Evolutionary conservation across 2,329 filamentous ascomycete species (phyloP).

Genomic region (Tympanopsis confertula): DNA sequence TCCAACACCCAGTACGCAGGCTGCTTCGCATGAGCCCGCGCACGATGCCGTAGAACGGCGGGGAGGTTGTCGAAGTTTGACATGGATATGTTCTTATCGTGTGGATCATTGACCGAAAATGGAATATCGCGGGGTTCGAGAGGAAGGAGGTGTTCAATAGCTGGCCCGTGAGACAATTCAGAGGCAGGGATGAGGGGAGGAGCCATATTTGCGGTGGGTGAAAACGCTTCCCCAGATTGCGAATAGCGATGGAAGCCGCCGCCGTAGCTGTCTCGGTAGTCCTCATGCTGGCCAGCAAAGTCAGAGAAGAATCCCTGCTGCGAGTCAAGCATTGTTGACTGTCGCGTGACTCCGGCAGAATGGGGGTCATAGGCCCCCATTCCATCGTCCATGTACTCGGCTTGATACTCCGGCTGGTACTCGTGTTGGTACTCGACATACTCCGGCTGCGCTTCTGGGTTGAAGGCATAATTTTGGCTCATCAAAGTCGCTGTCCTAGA

Average conservation of each 20-base stretch:
- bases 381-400: no score
- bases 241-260: conserved; percentile 55
- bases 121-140: conserved; percentile 89
- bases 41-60: conserved; percentile 77
- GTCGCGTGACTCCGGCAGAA: not conserved
- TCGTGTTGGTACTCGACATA: not conserved
- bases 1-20: conserved; percentile 96
- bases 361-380: not conserved
- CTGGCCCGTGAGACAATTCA: conserved; percentile 66
- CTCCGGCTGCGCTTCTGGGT: not conserved
- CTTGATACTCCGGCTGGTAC: not conserved
- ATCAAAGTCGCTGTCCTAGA: not conserved
- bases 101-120: conserved; percentile 87
- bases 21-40: conserved; percentile 71
- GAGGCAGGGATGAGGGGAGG: conserved; percentile 79
- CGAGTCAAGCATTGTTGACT: not conserved
- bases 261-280: conserved; percentile 36
- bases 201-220: conserved; percentile 79
- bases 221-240: conserved; percentile 66
- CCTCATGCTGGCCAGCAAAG: conserved; percentile 78
- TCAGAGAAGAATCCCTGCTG: conserved; percentile 80
- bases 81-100: conserved; percentile 81
- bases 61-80: conserved; percentile 96
- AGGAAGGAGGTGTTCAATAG: conserved; percentile 72
- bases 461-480: conserved; percentile 1